Conservation (phyloP, 2,329 filamentous ascomycete genomes). For the Aaosphaeria arxii region DNA sequence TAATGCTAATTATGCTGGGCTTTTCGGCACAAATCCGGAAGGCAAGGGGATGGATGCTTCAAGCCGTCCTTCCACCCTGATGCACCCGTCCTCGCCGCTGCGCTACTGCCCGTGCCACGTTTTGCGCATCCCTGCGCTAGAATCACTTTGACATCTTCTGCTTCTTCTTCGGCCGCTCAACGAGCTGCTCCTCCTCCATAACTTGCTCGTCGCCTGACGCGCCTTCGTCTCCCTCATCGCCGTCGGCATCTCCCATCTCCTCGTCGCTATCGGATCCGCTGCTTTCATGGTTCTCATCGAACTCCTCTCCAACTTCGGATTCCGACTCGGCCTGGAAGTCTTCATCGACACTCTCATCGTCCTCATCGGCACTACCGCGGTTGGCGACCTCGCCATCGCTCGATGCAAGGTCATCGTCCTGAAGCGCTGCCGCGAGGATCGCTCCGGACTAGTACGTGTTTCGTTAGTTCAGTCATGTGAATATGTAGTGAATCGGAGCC, state of each 20-base stretch:
- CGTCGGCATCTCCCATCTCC: constrained; percentile 62
- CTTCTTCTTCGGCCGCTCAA: constrained; percentile 64
- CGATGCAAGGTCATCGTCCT: constrained; percentile 77
- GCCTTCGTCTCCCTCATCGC: constrained; percentile 49
- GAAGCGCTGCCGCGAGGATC: constrained; percentile 74
- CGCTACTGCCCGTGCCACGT: no score
- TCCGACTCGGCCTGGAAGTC: constrained; percentile 93
- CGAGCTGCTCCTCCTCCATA: constrained; percentile 38
- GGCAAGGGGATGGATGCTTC: constrained; percentile 4
- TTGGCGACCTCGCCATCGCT: constrained; percentile 74
- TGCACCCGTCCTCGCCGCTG: not conserved
- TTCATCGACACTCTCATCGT: constrained; percentile 92
- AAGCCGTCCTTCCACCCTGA: constrained; percentile 13
- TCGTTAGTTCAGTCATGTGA: constrained; percentile 19
- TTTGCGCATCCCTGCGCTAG: no score
- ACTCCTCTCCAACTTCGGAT: constrained; percentile 95
- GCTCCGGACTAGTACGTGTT: constrained; percentile 45
- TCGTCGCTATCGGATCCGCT: constrained; percentile 68
- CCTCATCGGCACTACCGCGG: constrained; percentile 90
- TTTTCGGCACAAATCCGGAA: no score
- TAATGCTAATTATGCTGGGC: not conserved
- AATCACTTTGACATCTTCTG: constrained; percentile 48
- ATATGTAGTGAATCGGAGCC: constrained; percentile 28
- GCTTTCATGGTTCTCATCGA: constrained; percentile 86
- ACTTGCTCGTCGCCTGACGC: constrained; percentile 45